Base-by-base conservation (phyloP, 257 asterid species). In the Fraxinus cuspidata region DNA sequence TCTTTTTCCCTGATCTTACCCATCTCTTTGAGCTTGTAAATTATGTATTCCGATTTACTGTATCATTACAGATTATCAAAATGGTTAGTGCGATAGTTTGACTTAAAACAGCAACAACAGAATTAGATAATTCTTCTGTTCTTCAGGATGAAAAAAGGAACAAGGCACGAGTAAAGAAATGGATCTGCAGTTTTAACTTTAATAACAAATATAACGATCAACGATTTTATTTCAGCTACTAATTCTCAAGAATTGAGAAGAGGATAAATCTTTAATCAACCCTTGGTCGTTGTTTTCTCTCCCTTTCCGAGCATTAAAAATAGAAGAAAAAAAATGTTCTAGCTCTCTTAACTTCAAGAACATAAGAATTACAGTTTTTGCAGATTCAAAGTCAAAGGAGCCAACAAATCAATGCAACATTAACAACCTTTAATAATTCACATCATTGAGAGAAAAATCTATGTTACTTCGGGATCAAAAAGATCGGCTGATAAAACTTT, bases 11-110 rank as follows among this genome's bases (percentile, higher is more conserved):
- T 80, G 6, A 88, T 84, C 87, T 86, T 88, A 25, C 89, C 88
- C 90, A 86, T 86, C 85, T 85, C 87, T 79, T 88, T 86, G 9
- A 85, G 84, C 85, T 86, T 89, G 89, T 85, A 85, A 56, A 86
- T 79, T 25, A 88, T 70, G 53, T 85, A 89, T 29, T 89, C 89
- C 9, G 92, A 89, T 81, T 89, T 87, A 73, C 88, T 88, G 90
- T 47, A 23, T 31, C 38, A 70, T 70, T 28, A 35, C 8, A 34
- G 25, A 31, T 9, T 10, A 71, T 42, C 31, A 34, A 40, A 58
- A 64, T 32, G 29, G 28, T 72, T 49, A 42, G 64, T 27, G 29
- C n/a, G 18, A 16, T 32, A 34, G 44, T 31, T 16, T 21, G 4
- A 23, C 44, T 32, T 68, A 13, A n/a, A 68, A 37, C 40, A 0